These are phyloP conservation scores for Metrosideros polymorpha DNA, from an alignment of 441 rosid genomes.

Conservation along the genomic window DNA sequence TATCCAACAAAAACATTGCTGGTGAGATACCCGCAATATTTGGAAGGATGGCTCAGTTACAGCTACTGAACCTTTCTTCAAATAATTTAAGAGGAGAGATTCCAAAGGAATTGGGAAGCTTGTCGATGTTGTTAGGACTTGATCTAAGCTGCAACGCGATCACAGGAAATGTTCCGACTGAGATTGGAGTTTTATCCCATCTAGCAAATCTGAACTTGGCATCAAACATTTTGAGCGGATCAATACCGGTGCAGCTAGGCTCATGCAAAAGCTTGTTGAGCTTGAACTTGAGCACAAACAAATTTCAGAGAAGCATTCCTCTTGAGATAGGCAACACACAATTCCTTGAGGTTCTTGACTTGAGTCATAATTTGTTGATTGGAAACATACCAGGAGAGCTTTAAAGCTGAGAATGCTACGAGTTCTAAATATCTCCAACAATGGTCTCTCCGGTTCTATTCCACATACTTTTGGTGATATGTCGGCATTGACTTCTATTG, in stretches of 20 bases:
- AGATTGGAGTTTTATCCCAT: neutral
- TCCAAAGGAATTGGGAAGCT: neutral
- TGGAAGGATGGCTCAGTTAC: neutral
- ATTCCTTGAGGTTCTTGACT: neutral
- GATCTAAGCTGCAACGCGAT: neutral
- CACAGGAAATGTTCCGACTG: neutral
- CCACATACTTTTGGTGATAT: neutral
- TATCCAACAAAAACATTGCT: neutral
- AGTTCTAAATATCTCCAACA: neutral
- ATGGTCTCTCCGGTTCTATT: neutral
- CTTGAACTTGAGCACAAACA: neutral
- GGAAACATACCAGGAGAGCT: neutral
- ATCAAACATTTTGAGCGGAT: neutral
- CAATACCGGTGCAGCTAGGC: neutral
- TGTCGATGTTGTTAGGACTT: neutral
- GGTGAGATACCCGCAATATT: neutral
- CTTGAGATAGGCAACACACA: neutral
- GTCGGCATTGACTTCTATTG: neutral
- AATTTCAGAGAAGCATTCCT: neutral
- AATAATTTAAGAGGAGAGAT: neutral
- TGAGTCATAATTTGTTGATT: neutral
- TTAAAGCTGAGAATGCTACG: accelerated
- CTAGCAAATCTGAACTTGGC: neutral
- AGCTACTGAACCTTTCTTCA: neutral
- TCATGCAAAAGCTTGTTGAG: neutral